A percentile compares a stretch with the other conserved stretches of the same genome.
These are phyloP conservation scores for Penicillium sumatraense DNA, from an alignment of 2,329 filamentous ascomycete genomes.

Conservation along the genomic window DNA sequence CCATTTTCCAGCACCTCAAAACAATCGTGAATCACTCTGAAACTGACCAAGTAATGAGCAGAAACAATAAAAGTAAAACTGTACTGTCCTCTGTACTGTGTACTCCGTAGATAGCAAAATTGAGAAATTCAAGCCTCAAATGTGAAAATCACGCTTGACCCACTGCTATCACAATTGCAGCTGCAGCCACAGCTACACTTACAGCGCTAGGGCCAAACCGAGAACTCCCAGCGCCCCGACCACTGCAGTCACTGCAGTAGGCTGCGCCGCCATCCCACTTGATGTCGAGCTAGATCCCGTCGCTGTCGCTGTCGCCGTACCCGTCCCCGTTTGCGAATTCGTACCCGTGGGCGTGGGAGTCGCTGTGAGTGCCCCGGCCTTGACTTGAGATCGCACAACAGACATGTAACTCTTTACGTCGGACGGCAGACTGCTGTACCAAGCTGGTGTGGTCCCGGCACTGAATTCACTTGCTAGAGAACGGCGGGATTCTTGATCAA, in stretches of 20 bases:
- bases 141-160: neutral
- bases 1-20: neutral
- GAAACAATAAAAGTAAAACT: neutral
- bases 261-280: slow-evolving; percentile 17
- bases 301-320: slow-evolving; percentile 11
- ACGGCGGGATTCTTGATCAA: slow-evolving; percentile 34
- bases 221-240: slow-evolving; percentile 29
- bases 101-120: neutral
- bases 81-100: neutral
- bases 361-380: slow-evolving; percentile 30
- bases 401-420: slow-evolving; percentile 39
- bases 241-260: slow-evolving; percentile 23
- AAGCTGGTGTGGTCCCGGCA: slow-evolving; percentile 36
- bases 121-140: neutral
- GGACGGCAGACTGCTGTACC: slow-evolving; percentile 36
- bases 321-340: slow-evolving; percentile 2
- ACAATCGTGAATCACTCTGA: too few species aligned
- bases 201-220: slow-evolving; percentile 29
- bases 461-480: slow-evolving; percentile 36
- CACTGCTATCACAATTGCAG: neutral
- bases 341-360: slow-evolving; percentile 21
- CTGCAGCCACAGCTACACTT: slow-evolving; percentile 5
- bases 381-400: slow-evolving; percentile 35
- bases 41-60: neutral
- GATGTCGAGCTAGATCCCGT: slow-evolving; percentile 23